These are phyloP conservation scores for Polygonum maritimum DNA, from an alignment of 148 eudicot species.

Conservation along the genomic window DNA sequence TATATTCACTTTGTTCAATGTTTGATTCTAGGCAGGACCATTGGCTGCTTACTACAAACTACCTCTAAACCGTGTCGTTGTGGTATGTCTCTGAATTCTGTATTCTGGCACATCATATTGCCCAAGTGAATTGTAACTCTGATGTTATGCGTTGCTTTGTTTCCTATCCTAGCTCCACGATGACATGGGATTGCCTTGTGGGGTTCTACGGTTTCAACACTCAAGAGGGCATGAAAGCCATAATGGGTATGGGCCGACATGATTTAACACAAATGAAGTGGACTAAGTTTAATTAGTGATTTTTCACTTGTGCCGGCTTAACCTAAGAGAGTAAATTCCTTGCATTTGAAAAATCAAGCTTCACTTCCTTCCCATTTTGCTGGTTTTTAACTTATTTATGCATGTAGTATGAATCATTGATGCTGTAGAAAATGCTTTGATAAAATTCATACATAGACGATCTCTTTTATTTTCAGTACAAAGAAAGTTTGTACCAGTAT, in stretches of 20 bases:
- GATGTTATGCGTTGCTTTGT: not conserved
- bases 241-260: conserved; percentile 50
- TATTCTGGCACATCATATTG: not conserved
- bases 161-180: conserved; percentile 57
- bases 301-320: not conserved
- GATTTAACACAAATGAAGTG: not conserved
- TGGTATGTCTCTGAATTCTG: conserved; percentile 38
- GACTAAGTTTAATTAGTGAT: not conserved
- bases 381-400: not conserved
- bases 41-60: conserved; percentile 95
- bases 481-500: not conserved
- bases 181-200: conserved; percentile 83
- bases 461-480: not conserved
- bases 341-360: not conserved
- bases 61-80: conserved; percentile 66
- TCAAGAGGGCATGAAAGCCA: conserved; percentile 83
- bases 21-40: conserved; percentile 61
- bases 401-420: not conserved
- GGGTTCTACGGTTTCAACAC: conserved; percentile 68
- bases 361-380: not conserved
- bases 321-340: not conserved
- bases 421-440: not conserved
- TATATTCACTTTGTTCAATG: not conserved
- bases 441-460: not conserved
- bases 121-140: not conserved